phyloP scores from a whole-genome alignment of 495 filamentous ascomycete genomes.

The Hapsidospora chrysogenum region DNA sequence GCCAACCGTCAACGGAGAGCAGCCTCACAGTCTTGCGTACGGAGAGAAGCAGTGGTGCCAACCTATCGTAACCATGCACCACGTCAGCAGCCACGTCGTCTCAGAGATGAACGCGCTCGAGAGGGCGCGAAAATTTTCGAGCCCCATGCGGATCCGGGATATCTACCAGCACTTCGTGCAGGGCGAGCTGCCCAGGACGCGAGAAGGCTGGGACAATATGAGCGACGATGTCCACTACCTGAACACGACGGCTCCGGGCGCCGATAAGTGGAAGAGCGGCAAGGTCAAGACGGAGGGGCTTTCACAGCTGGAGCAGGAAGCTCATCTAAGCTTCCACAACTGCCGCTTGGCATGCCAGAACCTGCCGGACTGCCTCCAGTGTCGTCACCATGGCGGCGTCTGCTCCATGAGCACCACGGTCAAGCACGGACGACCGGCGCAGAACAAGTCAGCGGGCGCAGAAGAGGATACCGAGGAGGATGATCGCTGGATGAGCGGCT shows the following conservation, averaged over 20 bases:
- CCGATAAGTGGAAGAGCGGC: constrained; percentile 11
- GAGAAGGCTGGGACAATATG: constrained; percentile 33
- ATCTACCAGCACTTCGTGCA: constrained; percentile 26
- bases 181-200: constrained; percentile 12
- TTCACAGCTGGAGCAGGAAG: constrained; percentile 17
- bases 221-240: constrained; percentile 24
- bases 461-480: constrained; percentile 4
- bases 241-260: constrained; percentile 8
- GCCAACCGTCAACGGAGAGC: constrained; percentile 1
- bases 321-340: constrained; percentile 20
- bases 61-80: neutral
- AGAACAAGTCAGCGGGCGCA: neutral
- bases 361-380: constrained; percentile 21
- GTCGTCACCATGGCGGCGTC: constrained; percentile 12
- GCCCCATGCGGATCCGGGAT: constrained; percentile 23
- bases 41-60: neutral
- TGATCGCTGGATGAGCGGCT: constrained; percentile 15
- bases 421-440: constrained; percentile 14
- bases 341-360: constrained; percentile 27
- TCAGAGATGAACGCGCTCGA: neutral
- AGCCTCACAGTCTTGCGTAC: neutral
- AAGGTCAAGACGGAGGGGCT: constrained; percentile 15
- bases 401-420: constrained; percentile 15
- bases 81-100: neutral
- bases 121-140: neutral